Evolutionary conservation across 768 basidiomycete genomes (phyloP).

Genomic region (Trametes maxima): DNA sequence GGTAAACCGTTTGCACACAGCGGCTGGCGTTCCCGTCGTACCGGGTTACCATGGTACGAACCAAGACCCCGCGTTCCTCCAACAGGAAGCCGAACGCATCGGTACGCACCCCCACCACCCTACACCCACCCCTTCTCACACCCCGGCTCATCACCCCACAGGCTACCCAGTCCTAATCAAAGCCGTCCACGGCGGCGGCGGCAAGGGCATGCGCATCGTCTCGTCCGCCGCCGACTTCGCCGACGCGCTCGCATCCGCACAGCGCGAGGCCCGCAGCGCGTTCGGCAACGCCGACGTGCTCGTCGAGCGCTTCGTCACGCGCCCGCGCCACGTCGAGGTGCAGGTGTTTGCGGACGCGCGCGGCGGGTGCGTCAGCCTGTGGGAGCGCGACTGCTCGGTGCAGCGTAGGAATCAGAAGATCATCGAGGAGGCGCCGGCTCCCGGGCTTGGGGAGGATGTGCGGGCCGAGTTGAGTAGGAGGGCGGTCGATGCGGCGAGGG

Average conservation of each 20-base stretch:
- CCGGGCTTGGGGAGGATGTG: constrained; percentile 78
- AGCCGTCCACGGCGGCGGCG: constrained; percentile 94
- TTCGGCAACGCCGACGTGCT: constrained; percentile 88
- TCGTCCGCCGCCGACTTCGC: constrained; percentile 66
- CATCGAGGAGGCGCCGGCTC: constrained; percentile 94
- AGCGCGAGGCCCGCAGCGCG: constrained; percentile 84
- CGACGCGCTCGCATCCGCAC: constrained; percentile 83
- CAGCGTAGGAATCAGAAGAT: constrained; percentile 95
- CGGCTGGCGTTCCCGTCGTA: constrained; percentile 89
- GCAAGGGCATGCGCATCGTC: constrained; percentile 93
- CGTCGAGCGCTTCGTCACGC: constrained; percentile 86
- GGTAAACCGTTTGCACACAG: constrained; percentile 38
- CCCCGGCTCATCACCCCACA: constrained; percentile 25
- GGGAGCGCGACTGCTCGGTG: constrained; percentile 93
- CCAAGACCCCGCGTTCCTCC: constrained; percentile 74
- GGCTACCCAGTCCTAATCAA: constrained; percentile 94
- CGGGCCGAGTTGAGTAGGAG: constrained; percentile 81
- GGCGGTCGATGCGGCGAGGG: constrained; percentile 90
- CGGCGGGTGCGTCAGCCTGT: constrained; percentile 88
- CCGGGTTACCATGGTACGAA: constrained; percentile 91
- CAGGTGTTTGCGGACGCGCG: constrained; percentile 88
- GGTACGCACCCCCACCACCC: constrained; percentile 41
- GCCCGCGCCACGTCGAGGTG: constrained; percentile 90
- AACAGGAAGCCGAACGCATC: constrained; percentile 67
- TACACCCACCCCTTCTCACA: neutral